Percentiles rank a stretch among this genome's conserved stretches.
These are phyloP conservation scores for Albugo laibachii DNA, from an alignment of 352 stramenopile species.

Conservation along the genomic window DNA sequence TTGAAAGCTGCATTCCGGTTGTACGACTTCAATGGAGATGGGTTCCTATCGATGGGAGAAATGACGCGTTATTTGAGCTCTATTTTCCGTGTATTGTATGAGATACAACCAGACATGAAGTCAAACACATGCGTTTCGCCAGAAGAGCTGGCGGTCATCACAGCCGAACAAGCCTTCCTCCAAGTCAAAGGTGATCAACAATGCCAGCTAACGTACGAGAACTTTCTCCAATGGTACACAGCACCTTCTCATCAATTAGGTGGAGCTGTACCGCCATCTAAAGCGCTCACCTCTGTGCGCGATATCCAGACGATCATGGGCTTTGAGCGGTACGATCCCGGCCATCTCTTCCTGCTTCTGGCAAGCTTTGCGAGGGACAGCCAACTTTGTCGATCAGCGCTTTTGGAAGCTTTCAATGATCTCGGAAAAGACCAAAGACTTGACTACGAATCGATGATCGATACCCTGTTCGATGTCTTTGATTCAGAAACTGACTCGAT, in stretches of 20 bases:
- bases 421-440: not conserved
- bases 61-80: slow-evolving; percentile 12
- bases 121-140: slow-evolving; percentile 2
- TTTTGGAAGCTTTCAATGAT: slow-evolving; percentile 3
- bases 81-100: slow-evolving; percentile 13
- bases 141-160: slow-evolving; percentile 2
- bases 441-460: not conserved
- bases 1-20: slow-evolving; percentile 12
- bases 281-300: not conserved
- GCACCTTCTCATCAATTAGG: not conserved
- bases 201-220: slow-evolving; percentile 1
- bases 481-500: slow-evolving; percentile 12
- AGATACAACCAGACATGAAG: slow-evolving; percentile 7
- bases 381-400: not conserved
- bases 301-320: slow-evolving; percentile 2
- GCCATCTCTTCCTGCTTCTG: no score
- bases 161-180: slow-evolving; percentile 10
- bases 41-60: slow-evolving; percentile 10
- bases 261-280: not conserved
- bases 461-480: slow-evolving; percentile 11
- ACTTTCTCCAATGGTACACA: slow-evolving; percentile 6
- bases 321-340: not conserved
- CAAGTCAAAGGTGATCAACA: slow-evolving; percentile 7
- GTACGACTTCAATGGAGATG: slow-evolving; percentile 16
- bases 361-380: no score